These are phyloP conservation scores for Linnemannia exigua DNA, from an alignment of 192 early-diverging fungal genomes.

Conservation along the genomic window DNA sequence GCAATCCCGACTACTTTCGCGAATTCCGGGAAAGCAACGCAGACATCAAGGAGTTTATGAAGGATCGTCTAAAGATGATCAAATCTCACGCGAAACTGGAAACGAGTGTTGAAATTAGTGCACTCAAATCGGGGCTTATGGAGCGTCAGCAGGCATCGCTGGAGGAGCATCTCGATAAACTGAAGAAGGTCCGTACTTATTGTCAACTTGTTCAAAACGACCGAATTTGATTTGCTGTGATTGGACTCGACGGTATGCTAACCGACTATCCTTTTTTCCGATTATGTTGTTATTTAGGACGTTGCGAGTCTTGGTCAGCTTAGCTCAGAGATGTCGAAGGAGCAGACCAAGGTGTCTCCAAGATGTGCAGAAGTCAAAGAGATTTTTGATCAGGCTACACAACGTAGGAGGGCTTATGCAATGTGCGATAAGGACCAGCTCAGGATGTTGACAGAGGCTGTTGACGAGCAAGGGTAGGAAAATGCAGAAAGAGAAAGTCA, in stretches of 20 bases:
- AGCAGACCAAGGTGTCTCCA: slow-evolving; percentile 18
- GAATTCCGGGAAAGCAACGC: slow-evolving; percentile 43
- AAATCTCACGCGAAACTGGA: slow-evolving; percentile 38
- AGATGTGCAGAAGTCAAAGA: slow-evolving; percentile 28
- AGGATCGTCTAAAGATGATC: slow-evolving; percentile 46
- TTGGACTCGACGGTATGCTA: neutral
- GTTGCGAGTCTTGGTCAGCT: slow-evolving; percentile 11
- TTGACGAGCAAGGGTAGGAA: slow-evolving; percentile 53
- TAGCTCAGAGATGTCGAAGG: slow-evolving; percentile 9
- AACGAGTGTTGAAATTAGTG: slow-evolving; percentile 22
- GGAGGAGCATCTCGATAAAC: slow-evolving; percentile 31
- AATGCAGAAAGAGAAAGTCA: neutral
- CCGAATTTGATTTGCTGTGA: neutral
- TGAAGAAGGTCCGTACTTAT: slow-evolving; percentile 26
- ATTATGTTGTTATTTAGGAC: slow-evolving; percentile 14
- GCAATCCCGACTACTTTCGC: slow-evolving; percentile 42
- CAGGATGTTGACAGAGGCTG: slow-evolving; percentile 41
- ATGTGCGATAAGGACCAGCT: slow-evolving; percentile 46
- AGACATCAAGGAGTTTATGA: slow-evolving; percentile 47
- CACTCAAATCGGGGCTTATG: slow-evolving; percentile 15
- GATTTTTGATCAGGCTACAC: slow-evolving; percentile 24
- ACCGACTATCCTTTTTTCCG: neutral
- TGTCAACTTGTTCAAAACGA: neutral
- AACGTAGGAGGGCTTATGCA: slow-evolving; percentile 32
- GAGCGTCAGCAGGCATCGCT: slow-evolving; percentile 31